A percentile compares a stretch with the other conserved stretches of the same genome.
Conservation (phyloP, 176 grass and related monocot species). For the Aegilops sharonensis region DNA sequence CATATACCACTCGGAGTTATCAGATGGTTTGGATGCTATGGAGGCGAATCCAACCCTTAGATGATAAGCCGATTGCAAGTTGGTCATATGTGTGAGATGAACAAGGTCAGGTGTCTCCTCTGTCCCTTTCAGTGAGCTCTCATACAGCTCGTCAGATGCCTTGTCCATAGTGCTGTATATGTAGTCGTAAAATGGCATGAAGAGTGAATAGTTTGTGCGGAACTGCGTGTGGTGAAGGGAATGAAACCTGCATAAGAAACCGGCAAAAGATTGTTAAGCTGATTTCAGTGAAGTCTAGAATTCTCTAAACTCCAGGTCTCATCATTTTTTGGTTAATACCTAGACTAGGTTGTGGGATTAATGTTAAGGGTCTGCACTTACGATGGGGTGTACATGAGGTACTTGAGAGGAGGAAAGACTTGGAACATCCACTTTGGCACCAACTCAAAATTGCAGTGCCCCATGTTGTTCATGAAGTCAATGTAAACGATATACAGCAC, state of each 20-base stretch:
- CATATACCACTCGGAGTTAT: conserved; percentile 59
- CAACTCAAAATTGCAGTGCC: conserved; percentile 93
- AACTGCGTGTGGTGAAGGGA: conserved; percentile 98
- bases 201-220: conserved; percentile 88
- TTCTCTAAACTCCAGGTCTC: background rate
- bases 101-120: conserved; percentile 70
- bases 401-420: conserved; percentile 85
- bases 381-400: conserved; percentile 98
- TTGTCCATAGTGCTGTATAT: conserved; percentile 89
- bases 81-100: conserved; percentile 82
- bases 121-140: conserved; percentile 61
- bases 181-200: conserved; percentile 97
- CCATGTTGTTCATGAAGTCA: conserved; percentile 99
- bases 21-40: conserved; percentile 68
- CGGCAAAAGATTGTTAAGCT: background rate
- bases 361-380: conserved; percentile 43
- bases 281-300: background rate
- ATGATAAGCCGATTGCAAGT: conserved; percentile 71
- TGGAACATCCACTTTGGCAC: conserved; percentile 78
- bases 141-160: conserved; percentile 68
- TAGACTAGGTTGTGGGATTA: background rate
- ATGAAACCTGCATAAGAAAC: conserved; percentile 60
- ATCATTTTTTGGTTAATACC: background rate
- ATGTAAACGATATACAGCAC: conserved; percentile 61
- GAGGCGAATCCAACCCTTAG: conserved; percentile 79